A percentile compares a stretch with the other conserved stretches of the same genome.
These are phyloP conservation scores for Hydnomerulius pinastri DNA, from an alignment of 768 basidiomycete genomes.

Conservation along the genomic window DNA sequence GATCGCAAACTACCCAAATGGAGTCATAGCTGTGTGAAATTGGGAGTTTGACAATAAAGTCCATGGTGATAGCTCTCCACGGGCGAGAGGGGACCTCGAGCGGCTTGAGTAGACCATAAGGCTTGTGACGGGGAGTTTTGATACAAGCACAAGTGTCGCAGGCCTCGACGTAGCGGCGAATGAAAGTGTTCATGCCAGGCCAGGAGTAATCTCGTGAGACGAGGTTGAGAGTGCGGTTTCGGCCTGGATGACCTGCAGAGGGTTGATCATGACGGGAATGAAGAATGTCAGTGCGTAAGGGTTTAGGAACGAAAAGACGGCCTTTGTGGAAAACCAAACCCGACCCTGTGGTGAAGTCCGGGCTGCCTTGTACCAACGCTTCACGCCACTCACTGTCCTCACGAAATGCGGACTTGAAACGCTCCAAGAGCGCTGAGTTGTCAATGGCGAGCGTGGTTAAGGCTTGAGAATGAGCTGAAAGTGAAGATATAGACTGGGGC, in stretches of 20 bases:
- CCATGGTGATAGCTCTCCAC: slow-evolving; percentile 43
- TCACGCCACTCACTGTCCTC: slow-evolving; percentile 18
- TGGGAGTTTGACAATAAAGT: slow-evolving; percentile 41
- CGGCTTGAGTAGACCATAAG: slow-evolving; percentile 31
- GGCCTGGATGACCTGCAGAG: slow-evolving; percentile 44
- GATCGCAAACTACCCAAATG: slow-evolving; percentile 29
- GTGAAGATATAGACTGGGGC: too few species aligned
- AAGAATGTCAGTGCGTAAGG: slow-evolving; percentile 33
- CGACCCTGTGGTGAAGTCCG: slow-evolving; percentile 4
- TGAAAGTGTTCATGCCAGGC: slow-evolving; percentile 21
- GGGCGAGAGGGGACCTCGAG: slow-evolving; percentile 37
- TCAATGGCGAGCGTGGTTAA: slow-evolving; percentile 23
- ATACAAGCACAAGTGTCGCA: background rate
- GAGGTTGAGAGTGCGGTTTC: slow-evolving; percentile 30
- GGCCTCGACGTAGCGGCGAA: background rate
- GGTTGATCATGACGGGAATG: slow-evolving; percentile 37
- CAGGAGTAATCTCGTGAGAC: slow-evolving; percentile 42
- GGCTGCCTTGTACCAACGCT: slow-evolving; percentile 13
- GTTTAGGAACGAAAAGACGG: slow-evolving; percentile 33
- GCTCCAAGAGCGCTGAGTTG: slow-evolving; percentile 16
- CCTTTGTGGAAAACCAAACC: slow-evolving; percentile 27
- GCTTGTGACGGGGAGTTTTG: slow-evolving; percentile 1
- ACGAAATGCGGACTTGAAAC: slow-evolving; percentile 15
- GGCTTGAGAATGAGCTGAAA: too few species aligned
- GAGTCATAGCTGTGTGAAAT: slow-evolving; percentile 24